Conservation (phyloP, 2,329 filamentous ascomycete species). For the Allantophomopsis lycopodina region DNA sequence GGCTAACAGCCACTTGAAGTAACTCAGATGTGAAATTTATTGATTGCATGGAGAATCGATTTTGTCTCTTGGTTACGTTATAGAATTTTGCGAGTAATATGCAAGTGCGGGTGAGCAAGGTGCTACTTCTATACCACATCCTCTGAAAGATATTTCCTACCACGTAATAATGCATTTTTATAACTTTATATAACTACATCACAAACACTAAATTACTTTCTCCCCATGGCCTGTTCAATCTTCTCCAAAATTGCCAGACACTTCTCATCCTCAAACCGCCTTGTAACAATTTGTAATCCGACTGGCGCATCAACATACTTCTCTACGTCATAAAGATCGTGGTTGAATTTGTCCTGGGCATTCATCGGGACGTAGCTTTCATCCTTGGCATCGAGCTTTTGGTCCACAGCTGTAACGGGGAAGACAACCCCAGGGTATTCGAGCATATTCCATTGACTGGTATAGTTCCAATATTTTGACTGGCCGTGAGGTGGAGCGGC, state of each 20-base stretch:
- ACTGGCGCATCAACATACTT: slow-evolving; percentile 10
- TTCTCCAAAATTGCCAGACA: slow-evolving; percentile 17
- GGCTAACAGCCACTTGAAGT: no score
- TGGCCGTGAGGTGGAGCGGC: slow-evolving; percentile 30
- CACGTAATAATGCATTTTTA: no score
- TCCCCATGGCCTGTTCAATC: no score
- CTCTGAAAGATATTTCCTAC: no score
- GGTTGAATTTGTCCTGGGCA: slow-evolving; percentile 3
- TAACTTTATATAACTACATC: no score
- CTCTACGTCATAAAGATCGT: slow-evolving; percentile 17
- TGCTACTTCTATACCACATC: no score
- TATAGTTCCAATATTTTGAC: slow-evolving; percentile 37
- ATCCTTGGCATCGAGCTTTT: slow-evolving; percentile 3
- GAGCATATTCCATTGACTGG: slow-evolving; percentile 9
- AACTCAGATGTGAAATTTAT: no score
- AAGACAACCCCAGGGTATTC: slow-evolving; percentile 8
- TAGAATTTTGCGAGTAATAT: no score
- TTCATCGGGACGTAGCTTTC: slow-evolving; percentile 4
- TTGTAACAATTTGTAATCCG: slow-evolving; percentile 3
- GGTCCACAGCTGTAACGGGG: slow-evolving; percentile 3
- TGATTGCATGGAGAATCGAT: no score
- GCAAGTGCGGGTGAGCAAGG: no score
- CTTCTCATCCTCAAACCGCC: slow-evolving; percentile 7
- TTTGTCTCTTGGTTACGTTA: no score
- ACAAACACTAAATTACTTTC: no score